Evolutionary conservation across 148 eudicot species (phyloP), one percentile per base, ranked within the genome.

Genomic region (Dysphania ambrosioides): DNA sequence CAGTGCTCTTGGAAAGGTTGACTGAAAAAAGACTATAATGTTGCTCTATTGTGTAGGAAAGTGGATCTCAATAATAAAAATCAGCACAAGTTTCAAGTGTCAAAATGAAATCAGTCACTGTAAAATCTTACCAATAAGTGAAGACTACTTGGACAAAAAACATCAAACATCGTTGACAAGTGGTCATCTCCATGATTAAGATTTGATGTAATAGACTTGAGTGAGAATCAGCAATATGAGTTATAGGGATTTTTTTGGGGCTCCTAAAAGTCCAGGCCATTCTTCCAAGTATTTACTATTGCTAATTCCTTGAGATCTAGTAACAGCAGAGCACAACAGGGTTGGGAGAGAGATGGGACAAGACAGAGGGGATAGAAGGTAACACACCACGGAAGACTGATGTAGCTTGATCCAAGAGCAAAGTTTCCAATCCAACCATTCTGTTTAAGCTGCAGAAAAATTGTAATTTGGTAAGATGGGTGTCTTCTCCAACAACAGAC

Each of bases 391-490:
- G 98, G 98, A 77, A 95, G 83, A 85, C 96, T 77, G 75, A 95
- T 95, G 82, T 95, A 95, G 83, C 98, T 95, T 53, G 97, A 90
- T 75, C 98, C 98, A 70, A 95, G 83, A 72, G 98, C 98, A 34
- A 95, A 95, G 86, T 95, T 95, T 57, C 98, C 98, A 56, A 90
- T 82, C 98, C 98, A 95, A 56, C 98, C 98, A 78, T 95, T 92
- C 64, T 95, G 98, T 81, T 95, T 95, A 82, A 95, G 98, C 98
- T 95, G 91, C 84, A 81, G 44, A 18, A 77, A 23, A 21, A 74
- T 3, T 19, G 56, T 29, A 36, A 55, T 30, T 59, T 51, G 56
- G 64, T 79, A 31, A 79, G 75, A n/a, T 31, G 18, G 31, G 24
- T 57, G 63, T 55, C 72, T 61, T 64, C 23, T 42, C 19, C 62